These are phyloP conservation scores for Populus simonii DNA, from an alignment of 345 rosid species.

Conservation along the genomic window DNA sequence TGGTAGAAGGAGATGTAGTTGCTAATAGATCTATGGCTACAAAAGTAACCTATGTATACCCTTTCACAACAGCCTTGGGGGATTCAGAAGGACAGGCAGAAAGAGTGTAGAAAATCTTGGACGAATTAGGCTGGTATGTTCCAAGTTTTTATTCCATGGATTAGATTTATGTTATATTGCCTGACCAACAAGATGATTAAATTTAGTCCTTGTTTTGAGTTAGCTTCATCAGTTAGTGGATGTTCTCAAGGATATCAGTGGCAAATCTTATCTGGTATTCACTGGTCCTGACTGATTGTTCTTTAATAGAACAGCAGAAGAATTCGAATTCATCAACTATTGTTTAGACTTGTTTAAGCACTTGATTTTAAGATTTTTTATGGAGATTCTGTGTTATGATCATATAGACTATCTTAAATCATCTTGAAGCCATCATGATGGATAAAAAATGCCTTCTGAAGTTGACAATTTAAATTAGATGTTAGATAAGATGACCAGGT, in stretches of 20 bases:
- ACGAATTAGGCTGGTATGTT: slow-evolving; percentile 79
- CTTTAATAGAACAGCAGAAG: not conserved
- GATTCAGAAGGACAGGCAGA: slow-evolving; percentile 84
- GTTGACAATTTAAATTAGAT: not conserved
- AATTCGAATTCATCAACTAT: not conserved
- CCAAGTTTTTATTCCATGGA: slow-evolving; percentile 81
- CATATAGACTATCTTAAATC: not conserved
- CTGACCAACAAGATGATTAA: not conserved
- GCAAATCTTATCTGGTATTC: not conserved
- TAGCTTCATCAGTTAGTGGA: not conserved
- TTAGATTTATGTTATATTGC: slow-evolving; percentile 20
- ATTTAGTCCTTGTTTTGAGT: not conserved
- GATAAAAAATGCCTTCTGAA: not conserved
- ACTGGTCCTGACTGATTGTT: not conserved
- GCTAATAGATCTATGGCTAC: slow-evolving; percentile 72
- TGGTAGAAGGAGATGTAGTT: slow-evolving; percentile 76
- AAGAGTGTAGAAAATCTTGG: slow-evolving; percentile 59
- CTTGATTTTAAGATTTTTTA: not conserved
- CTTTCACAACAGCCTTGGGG: slow-evolving; percentile 86
- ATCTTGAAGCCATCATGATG: not conserved
- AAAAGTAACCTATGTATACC: slow-evolving; percentile 81
- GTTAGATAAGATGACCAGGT: not conserved
- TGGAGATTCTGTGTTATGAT: not conserved
- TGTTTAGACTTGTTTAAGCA: not conserved
- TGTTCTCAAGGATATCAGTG: not conserved